Base-by-base conservation (phyloP, 805 yeast genomes). In the Hanseniaspora thailandica region DNA sequence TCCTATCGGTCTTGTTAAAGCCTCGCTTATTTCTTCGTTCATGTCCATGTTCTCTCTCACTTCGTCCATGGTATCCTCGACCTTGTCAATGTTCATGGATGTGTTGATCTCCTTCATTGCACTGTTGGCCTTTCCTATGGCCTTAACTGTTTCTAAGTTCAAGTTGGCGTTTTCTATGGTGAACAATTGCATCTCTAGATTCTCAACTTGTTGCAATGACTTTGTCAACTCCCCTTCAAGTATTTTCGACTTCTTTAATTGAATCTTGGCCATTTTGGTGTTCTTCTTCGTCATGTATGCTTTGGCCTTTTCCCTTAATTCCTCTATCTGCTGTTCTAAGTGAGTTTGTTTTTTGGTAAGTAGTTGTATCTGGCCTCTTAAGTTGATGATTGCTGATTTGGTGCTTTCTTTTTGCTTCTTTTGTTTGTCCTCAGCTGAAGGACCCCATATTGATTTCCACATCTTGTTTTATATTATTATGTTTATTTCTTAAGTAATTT, bases 31-130 rank as follows among this genome's bases (percentile, higher is more conserved):
- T 72, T 93, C 98, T 60, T 88, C 96, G 41, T 95, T 85, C 62
- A 86, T 73, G 62, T 90, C 96, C 50, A 90, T 94, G 69, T 93
- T 97, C 66, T 93, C 98, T 61, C 97, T 80, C 58, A 94, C 87
- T 57, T 90, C 96, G 67, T 93, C 98, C 97, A 93, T 90, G 8
- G 97, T 90, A 61, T 82, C 84, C 66, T 93, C 98, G 41, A 93
- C 97, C 72, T 88, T 89, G 69, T 93, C 98, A 56, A 93, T 87
- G 66, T 93, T 83, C 73, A 93, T 81, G 63, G 88, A 95, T 58
- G 88, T 89, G 68, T 93, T 97, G 63, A 93, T 90, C 63, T 84
- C 84, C 66, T 89, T 88, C 96, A 93, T 87, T 40, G 97, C 97
- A 65, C 77, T 77, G 5, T 98, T 95, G 56, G 97, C 97, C 67